Percentiles rank a stretch among this genome's conserved stretches.
Evolutionary conservation across 202 grass and related monocot species (phyloP).

Genomic region (Sporobolus alterniflorus): DNA sequence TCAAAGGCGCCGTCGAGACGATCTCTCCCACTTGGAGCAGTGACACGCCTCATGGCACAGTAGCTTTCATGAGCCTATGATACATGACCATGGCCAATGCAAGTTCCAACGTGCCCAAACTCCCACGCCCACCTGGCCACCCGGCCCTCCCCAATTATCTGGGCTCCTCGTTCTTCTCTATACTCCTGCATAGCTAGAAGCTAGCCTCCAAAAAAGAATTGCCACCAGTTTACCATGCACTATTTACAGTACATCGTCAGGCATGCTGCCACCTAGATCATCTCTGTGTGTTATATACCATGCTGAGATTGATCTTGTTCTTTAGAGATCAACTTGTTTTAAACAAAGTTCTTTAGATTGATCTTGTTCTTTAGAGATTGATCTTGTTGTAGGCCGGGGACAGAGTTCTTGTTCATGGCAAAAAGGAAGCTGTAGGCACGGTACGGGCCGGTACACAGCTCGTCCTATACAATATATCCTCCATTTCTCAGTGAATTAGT

Average conservation of each 20-base stretch:
- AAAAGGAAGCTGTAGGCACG: conserved; percentile 32
- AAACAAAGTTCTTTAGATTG: not conserved
- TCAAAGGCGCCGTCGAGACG: conserved; percentile 47
- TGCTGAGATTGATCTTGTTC: too few relatives aligned
- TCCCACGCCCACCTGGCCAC: conserved; percentile 52
- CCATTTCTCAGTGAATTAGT: not conserved
- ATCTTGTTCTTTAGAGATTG: not conserved
- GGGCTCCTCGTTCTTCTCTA: not conserved
- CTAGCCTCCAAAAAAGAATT: not conserved
- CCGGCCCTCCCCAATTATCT: conserved; percentile 38
- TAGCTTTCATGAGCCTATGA: conserved; percentile 49
- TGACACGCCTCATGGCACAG: conserved; percentile 11
- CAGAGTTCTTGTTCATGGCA: conserved; percentile 38
- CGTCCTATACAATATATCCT: not conserved
- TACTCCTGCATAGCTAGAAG: not conserved
- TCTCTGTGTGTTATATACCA: too few relatives aligned
- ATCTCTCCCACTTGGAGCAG: not conserved
- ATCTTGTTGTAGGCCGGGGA: not conserved
- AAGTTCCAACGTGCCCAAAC: conserved; percentile 77
- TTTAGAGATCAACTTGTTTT: too few relatives aligned
- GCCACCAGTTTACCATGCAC: conserved; percentile 10
- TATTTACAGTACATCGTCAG: not conserved
- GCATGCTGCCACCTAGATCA: too few relatives aligned
- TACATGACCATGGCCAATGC: not conserved
- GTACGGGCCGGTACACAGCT: conserved; percentile 40